These are phyloP conservation scores for Botryotinia narcissicola DNA, from an alignment of 2,329 filamentous ascomycete species.

Conservation along the genomic window DNA sequence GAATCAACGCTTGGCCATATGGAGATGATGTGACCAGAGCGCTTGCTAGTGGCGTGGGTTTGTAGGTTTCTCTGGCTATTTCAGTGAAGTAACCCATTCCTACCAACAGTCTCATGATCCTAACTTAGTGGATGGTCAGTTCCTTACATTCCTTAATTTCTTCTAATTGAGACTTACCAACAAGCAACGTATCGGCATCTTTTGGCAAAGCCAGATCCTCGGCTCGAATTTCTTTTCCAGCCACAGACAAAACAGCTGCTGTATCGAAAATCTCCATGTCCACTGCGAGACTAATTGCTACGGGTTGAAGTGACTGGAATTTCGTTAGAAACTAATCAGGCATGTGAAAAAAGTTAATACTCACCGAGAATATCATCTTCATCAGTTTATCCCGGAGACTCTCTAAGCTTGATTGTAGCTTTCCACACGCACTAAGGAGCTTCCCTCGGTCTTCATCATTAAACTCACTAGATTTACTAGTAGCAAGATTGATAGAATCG, in stretches of 20 bases:
- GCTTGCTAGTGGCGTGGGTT: constrained; percentile 8
- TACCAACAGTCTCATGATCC: constrained; percentile 23
- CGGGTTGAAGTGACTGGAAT: background rate
- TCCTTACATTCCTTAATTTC: background rate
- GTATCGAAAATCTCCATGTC: constrained; percentile 18
- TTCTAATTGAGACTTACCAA: background rate
- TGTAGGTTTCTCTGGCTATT: constrained; percentile 12
- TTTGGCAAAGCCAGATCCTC: constrained; percentile 6
- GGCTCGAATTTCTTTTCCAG: constrained; percentile 1
- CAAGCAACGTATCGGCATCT: constrained; percentile 2
- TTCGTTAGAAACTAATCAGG: background rate
- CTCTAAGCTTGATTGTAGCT: constrained; percentile 1
- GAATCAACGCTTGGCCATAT: background rate
- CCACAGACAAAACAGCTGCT: background rate
- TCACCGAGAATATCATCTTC: background rate
- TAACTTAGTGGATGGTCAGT: background rate
- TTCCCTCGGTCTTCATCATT: constrained; percentile 1
- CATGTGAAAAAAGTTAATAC: background rate
- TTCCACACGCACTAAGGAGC: constrained; percentile 4
- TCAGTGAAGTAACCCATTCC: constrained; percentile 22
- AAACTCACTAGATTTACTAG: background rate
- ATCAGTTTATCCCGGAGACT: background rate
- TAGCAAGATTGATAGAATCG: constrained; percentile 1
- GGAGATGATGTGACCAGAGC: constrained; percentile 16
- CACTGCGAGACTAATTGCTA: constrained; percentile 3